Evolutionary conservation across 1,284 basidiomycete species (phyloP).

Genomic region (Ceratobasidium sp.): DNA sequence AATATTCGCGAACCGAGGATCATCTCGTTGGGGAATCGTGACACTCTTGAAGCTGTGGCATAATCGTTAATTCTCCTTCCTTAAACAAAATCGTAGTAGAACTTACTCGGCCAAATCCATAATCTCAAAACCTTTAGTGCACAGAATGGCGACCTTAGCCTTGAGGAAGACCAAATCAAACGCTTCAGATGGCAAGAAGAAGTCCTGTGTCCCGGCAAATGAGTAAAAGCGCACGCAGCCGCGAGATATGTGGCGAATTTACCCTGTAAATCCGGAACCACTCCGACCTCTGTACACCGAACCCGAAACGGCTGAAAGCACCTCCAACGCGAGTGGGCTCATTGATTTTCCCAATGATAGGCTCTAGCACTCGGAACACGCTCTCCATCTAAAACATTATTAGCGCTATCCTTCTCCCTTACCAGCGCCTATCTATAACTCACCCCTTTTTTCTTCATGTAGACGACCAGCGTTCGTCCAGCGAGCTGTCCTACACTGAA

Average conservation of each 20-base stretch:
- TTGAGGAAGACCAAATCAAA: constrained; percentile 91
- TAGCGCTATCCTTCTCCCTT: not conserved
- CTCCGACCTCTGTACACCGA: constrained; percentile 81
- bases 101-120: constrained; percentile 91
- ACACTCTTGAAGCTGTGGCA: constrained; percentile 80
- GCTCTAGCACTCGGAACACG: constrained; percentile 93
- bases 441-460: constrained; percentile 91
- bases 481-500: constrained; percentile 91
- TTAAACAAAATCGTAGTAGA: constrained; percentile 11
- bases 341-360: constrained; percentile 85
- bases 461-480: constrained; percentile 88
- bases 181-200: constrained; percentile 90
- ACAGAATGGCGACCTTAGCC: constrained; percentile 90
- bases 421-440: not conserved
- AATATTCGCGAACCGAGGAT: constrained; percentile 75
- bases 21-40: constrained; percentile 83
- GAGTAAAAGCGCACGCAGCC: constrained; percentile 43
- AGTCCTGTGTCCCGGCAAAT: constrained; percentile 64
- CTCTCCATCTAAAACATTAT: constrained; percentile 80
- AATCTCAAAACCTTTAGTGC: constrained; percentile 95
- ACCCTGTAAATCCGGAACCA: constrained; percentile 93
- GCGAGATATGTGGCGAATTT: constrained; percentile 45
- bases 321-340: constrained; percentile 74
- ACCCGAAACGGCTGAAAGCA: constrained; percentile 76
- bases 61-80: not conserved